These are phyloP conservation scores for Tuber microsphaerosporum DNA, from an alignment of 495 filamentous ascomycete species.

Conservation along the genomic window DNA sequence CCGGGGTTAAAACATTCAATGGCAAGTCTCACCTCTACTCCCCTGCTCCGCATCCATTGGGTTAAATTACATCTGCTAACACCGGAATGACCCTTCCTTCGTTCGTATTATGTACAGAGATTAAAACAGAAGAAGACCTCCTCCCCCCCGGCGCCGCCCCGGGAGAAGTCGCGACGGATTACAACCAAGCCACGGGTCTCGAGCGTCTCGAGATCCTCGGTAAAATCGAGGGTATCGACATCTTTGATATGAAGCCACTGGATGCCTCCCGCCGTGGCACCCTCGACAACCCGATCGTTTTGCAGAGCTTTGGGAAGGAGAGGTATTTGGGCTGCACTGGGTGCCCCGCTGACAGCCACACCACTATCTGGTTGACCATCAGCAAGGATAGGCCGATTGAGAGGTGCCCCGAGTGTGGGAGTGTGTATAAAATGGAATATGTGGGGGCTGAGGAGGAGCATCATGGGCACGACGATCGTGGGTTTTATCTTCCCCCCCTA, in stretches of 20 bases:
- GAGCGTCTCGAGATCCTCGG: slow-evolving; percentile 97
- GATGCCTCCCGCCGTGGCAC: slow-evolving; percentile 89
- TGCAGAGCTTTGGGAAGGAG: slow-evolving; percentile 84
- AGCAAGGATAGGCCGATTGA: slow-evolving; percentile 80
- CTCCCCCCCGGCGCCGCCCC: slow-evolving; percentile 68
- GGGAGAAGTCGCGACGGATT: slow-evolving; percentile 83
- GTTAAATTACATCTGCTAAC: not conserved
- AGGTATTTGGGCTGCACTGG: slow-evolving; percentile 89
- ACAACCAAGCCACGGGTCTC: slow-evolving; percentile 90
- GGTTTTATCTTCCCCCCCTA: not conserved
- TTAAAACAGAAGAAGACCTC: slow-evolving; percentile 74
- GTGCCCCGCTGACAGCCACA: slow-evolving; percentile 82
- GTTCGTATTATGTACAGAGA: slow-evolving; percentile 53
- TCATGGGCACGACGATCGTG: slow-evolving; percentile 43
- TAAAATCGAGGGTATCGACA: slow-evolving; percentile 97
- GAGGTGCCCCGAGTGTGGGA: slow-evolving; percentile 92
- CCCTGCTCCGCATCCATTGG: not conserved
- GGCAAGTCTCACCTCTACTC: not conserved
- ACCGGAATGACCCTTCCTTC: not conserved
- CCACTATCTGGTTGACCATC: slow-evolving; percentile 81
- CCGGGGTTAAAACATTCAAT: not conserved
- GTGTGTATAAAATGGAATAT: slow-evolving; percentile 94
- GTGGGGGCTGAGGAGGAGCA: slow-evolving; percentile 66
- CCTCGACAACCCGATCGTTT: slow-evolving; percentile 76
- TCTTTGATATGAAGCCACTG: slow-evolving; percentile 97